Conservation (phyloP, 768 basidiomycete genomes). For the Auriscalpium microsporum region DNA sequence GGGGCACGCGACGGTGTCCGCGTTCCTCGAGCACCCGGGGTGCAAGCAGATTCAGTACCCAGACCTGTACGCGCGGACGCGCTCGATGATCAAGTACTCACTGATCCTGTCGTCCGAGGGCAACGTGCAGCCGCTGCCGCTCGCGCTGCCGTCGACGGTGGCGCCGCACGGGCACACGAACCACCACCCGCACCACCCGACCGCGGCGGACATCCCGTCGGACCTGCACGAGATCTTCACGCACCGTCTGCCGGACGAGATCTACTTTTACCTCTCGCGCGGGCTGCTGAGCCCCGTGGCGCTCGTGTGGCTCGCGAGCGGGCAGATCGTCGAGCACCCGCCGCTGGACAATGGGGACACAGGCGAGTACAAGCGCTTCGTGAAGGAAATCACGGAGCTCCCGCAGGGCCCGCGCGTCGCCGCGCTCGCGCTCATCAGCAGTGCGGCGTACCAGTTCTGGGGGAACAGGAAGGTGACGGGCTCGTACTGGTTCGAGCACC, state of each 20-base stretch:
- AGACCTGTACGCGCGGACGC: slow-evolving; percentile 83
- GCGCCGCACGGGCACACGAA: slow-evolving; percentile 41
- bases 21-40: slow-evolving; percentile 73
- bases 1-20: slow-evolving; percentile 70
- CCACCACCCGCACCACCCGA: slow-evolving; percentile 59
- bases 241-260: slow-evolving; percentile 86
- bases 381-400: slow-evolving; percentile 95
- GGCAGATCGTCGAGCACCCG: slow-evolving; percentile 75
- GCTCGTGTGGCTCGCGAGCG: slow-evolving; percentile 89
- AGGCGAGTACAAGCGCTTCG: slow-evolving; percentile 87
- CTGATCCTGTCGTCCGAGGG: slow-evolving; percentile 87
- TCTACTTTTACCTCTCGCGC: slow-evolving; percentile 93
- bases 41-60: slow-evolving; percentile 72
- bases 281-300: slow-evolving; percentile 85
- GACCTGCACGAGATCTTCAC: slow-evolving; percentile 96
- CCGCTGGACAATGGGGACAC: slow-evolving; percentile 95
- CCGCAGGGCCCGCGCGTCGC: slow-evolving; percentile 91
- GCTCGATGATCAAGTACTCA: slow-evolving; percentile 87
- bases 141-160: slow-evolving; percentile 49
- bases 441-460: slow-evolving; percentile 78
- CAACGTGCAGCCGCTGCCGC: slow-evolving; percentile 66
- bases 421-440: slow-evolving; percentile 79
- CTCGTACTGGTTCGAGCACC: slow-evolving; percentile 68
- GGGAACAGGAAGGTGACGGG: slow-evolving; percentile 62
- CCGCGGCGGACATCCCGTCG: slow-evolving; percentile 78